phyloP scores from a whole-genome alignment of 2,329 filamentous ascomycete species.

The Chalara sp. region DNA sequence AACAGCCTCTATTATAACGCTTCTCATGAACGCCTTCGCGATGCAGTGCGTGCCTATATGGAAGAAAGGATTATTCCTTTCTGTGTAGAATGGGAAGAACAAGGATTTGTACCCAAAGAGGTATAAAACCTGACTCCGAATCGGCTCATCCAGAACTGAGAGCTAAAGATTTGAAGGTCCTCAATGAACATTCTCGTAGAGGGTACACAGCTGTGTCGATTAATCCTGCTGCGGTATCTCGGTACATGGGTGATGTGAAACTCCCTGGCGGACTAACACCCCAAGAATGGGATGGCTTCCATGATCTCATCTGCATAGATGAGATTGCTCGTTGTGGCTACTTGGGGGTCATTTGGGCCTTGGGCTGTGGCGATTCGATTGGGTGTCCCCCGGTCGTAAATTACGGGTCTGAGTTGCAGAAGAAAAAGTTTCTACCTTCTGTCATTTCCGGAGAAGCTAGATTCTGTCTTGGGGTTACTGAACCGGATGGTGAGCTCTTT shows the following conservation, averaged over 20 bases:
- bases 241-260: not conserved
- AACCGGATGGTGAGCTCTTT: conserved; percentile 53
- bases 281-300: conserved; percentile 94
- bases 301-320: conserved; percentile 89
- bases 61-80: conserved; percentile 81
- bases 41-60: conserved; percentile 84
- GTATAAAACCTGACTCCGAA: conserved; percentile 30
- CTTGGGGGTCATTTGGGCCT: conserved; percentile 88
- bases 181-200: not conserved
- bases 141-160: not conserved
- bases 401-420: conserved; percentile 76
- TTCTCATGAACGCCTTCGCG: conserved; percentile 78
- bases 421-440: conserved; percentile 76
- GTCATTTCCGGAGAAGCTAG: conserved; percentile 58
- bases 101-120: conserved; percentile 51
- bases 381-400: conserved; percentile 84
- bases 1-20: conserved; percentile 69
- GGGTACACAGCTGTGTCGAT: not conserved
- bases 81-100: conserved; percentile 82
- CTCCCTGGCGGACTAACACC: conserved; percentile 26
- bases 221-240: not conserved
- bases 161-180: not conserved
- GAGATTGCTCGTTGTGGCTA: conserved; percentile 82
- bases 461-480: conserved; percentile 86
- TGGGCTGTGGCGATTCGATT: conserved; percentile 87